A percentile compares a stretch with the other conserved stretches of the same genome.
phyloP scores from a whole-genome alignment of 2,329 filamentous ascomycete genomes.

The Alternaria solani region DNA sequence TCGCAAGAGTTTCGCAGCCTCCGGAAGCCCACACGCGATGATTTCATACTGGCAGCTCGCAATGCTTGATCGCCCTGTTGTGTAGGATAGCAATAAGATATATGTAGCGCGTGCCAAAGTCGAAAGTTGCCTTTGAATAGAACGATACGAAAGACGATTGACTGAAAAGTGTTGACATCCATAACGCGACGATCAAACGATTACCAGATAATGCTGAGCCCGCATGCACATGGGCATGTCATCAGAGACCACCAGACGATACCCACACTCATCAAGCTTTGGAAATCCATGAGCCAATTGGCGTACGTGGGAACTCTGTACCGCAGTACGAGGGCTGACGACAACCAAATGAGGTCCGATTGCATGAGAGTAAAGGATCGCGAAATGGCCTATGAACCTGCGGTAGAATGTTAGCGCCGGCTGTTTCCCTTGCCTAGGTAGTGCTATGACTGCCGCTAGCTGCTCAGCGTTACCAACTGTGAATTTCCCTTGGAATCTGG shows the following conservation, averaged over 20 bases:
- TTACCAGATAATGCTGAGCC: neutral
- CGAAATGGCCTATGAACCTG: neutral
- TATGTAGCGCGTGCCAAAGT: neutral
- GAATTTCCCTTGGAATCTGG: neutral
- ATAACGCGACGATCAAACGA: neutral
- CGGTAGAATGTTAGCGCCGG: neutral
- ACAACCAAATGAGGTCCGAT: neutral
- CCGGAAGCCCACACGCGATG: neutral
- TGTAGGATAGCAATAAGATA: neutral
- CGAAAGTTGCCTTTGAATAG: neutral
- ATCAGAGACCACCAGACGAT: neutral
- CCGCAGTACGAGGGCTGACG: neutral
- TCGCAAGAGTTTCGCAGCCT: conserved; percentile 4
- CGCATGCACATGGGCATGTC: neutral
- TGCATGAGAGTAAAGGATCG: neutral
- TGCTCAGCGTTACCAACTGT: neutral
- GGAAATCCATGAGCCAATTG: neutral
- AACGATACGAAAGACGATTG: neutral
- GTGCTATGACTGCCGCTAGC: neutral
- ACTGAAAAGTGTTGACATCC: neutral
- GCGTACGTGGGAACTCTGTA: neutral
- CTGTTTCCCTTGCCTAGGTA: too few relatives aligned
- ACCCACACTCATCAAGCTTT: neutral
- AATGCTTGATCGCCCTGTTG: neutral
- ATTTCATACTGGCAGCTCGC: neutral